Base-by-base conservation (phyloP, 2,329 filamentous ascomycete species). In the Sphaerulina populicola region DNA sequence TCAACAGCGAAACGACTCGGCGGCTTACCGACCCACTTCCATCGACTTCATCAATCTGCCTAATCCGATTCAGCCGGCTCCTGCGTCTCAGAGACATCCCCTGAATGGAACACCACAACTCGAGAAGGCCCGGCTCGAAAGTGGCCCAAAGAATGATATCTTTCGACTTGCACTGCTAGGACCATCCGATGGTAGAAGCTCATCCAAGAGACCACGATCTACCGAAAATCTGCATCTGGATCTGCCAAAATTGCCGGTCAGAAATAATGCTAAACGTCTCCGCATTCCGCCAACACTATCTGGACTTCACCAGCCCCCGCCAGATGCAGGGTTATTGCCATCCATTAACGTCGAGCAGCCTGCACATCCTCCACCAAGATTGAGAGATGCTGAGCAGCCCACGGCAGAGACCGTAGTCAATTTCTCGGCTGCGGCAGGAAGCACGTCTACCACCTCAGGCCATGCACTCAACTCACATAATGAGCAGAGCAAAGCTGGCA, bases 261-360 rank as follows among this genome's bases (percentile, higher is more conserved):
- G 59, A 33, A 55, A 60, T 36, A 55, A 57, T 41, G 56, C 54
- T 30, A 67, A 66, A 42, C 61, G 69, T 36, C 67, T 67, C 11
- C 64, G 69, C 21, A 70, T 76, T 44, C 74, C 73, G 10, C 74
- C 74, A 6, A 65, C 75, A 12, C 65, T 83, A 9, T 80, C 80
- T 60, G 79, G 79, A 6, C 65, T 83, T 39, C 79, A 82, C 65
- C 79, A 83, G 55, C 80, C 80, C 2, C 80, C 80, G 11, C 79
- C 79, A 7, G 77, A 81, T 63, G 78, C 78, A 41, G 74, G 77
- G 10, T 66, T 82, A 6, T 75, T 83, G 43, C 80, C 80, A 5
- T 78, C 78, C 3, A 83, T 83, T 77, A 57, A 46, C 38, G 51
- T 56, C 10, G 55, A 59, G n/a, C 45, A 61, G 46, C 59, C 54